phyloP scores from a whole-genome alignment of 257 asterid genomes.

The Scutellaria minor region DNA sequence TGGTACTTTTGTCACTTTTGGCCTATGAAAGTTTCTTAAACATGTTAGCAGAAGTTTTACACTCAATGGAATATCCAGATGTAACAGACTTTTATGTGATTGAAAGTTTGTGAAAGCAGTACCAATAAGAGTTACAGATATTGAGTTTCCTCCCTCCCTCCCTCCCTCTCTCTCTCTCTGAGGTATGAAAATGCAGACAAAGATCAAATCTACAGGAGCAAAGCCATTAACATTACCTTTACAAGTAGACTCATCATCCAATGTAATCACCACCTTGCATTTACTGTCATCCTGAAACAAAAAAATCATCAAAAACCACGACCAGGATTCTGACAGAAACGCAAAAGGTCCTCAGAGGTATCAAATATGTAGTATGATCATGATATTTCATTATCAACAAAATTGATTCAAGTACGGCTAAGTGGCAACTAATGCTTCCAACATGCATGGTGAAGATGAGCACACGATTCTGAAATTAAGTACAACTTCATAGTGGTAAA shows the following conservation, averaged over 20 bases:
- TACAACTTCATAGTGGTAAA: background rate
- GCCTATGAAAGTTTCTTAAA: too few relatives aligned
- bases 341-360: slow-evolving; percentile 16
- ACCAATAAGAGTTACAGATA: slow-evolving; percentile 17
- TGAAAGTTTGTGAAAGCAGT: background rate
- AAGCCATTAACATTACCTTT: slow-evolving; percentile 36
- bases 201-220: slow-evolving; percentile 16
- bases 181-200: slow-evolving; percentile 12
- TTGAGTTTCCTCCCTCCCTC: background rate
- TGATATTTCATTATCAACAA: slow-evolving; percentile 5
- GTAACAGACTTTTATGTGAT: slow-evolving; percentile 9
- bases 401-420: slow-evolving; percentile 1
- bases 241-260: slow-evolving; percentile 29
- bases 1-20: too few relatives aligned
- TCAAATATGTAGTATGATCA: slow-evolving; percentile 6
- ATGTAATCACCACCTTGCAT: slow-evolving; percentile 28
- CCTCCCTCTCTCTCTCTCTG: background rate
- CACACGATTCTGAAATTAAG: slow-evolving; percentile 6
- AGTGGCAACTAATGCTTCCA: slow-evolving; percentile 8
- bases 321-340: slow-evolving; percentile 19
- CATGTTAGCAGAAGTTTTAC: too few relatives aligned
- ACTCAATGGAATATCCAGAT: slow-evolving; percentile 6
- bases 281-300: slow-evolving; percentile 42
- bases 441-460: slow-evolving; percentile 1
- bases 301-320: slow-evolving; percentile 28